These are phyloP conservation scores for Erodium chrysanthum DNA, from an alignment of 441 rosid genomes.

Conservation along the genomic window DNA sequence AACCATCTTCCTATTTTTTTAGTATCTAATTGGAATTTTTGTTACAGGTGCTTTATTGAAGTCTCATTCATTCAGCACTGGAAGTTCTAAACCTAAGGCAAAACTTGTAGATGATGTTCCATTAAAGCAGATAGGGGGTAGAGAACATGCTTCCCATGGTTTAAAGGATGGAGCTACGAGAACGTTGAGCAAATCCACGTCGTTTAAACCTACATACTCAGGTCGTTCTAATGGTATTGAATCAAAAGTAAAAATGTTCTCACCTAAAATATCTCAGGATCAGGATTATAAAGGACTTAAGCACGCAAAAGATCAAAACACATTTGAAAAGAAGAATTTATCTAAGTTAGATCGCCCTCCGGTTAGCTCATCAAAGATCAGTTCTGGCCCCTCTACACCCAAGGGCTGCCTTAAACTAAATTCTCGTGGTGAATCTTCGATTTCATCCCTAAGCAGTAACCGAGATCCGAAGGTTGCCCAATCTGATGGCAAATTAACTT, in stretches of 20 bases:
- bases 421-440: conserved; percentile 36
- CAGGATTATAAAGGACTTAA: conserved; percentile 52
- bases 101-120: conserved; percentile 52
- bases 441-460: conserved; percentile 35
- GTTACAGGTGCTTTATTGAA: conserved; percentile 54
- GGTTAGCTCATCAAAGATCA: conserved; percentile 25
- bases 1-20: neutral
- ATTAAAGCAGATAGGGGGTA: conserved; percentile 44
- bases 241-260: conserved; percentile 43
- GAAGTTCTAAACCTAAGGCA: conserved; percentile 50
- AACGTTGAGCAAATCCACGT: conserved; percentile 54
- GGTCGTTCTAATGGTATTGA: conserved; percentile 42
- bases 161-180: conserved; percentile 45
- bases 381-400: conserved; percentile 26
- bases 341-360: conserved; percentile 30
- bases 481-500: conserved; percentile 50
- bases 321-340: conserved; percentile 38
- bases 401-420: conserved; percentile 49
- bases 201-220: conserved; percentile 49
- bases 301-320: conserved; percentile 43
- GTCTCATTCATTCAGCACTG: conserved; percentile 62
- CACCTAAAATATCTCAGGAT: conserved; percentile 40
- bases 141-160: conserved; percentile 38
- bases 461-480: conserved; percentile 45
- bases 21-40: conserved; percentile 15